Base-by-base conservation (phyloP, 1,139 yeast genomes). In the Kodamaea fungicola region DNA sequence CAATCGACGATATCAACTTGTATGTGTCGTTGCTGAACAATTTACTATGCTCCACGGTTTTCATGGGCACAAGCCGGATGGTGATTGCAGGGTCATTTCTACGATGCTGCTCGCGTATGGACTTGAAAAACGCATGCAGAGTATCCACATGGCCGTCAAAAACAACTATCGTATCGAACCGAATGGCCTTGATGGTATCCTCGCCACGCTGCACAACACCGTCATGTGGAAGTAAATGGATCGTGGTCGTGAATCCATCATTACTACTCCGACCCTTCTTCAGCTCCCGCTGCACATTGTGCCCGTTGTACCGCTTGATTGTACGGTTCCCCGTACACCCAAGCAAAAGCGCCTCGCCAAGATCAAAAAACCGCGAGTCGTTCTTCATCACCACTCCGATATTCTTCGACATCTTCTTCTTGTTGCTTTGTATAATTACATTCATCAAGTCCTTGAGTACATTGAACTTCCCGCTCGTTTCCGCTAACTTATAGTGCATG, bases 381-480 rank as follows among this genome's bases (percentile, higher is more conserved):
- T 66, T 64, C 22, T 62, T 60, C 65, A 67, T 59, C 5, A 70
- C 62, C 2, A 71, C 45, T 0, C 61, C 76, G 9, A 71, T 52
- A 35, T 61, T 56, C 43, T 62, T 64, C n/a, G 51, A 47, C 42
- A 72, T 70, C 2, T 65, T 22, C 76, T 74, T 23, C 71, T 70
- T 37, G 76, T 62, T 1, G 75, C 84, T 48, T 42, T 37, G 53
- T 10, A 63, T 53, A 7, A 68, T 55, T 6, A 77, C 75, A 39
- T 67, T 67, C 30, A 82, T 54, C 39, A 83, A 57, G 54, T 83
- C 85, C 39, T 71, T 73, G 42, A 88, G 61, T 1, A 83, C 86
- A 42, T 72, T 72, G 60, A 89, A 89, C 56, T 89, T 90, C 22
- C 97, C 97, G 55, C 95, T 83, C 4, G 94, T 82, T 36, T 83